Evolutionary conservation across 805 yeast genomes (phyloP).

Genomic region (Monosporozyma aerobia): DNA sequence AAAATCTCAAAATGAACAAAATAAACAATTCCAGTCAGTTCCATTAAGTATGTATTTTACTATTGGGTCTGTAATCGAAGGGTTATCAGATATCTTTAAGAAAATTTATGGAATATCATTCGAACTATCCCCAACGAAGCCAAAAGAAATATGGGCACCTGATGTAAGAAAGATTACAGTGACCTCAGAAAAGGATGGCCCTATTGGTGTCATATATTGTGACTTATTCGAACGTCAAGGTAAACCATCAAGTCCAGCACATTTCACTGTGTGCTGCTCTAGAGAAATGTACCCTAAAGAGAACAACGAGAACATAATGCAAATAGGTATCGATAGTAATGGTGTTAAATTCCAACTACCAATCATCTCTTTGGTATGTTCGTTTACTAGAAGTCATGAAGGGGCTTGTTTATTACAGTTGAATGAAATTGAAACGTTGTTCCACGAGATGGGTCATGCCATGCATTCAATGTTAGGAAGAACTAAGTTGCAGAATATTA

Average conservation of each 20-base stretch:
- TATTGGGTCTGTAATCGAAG: slow-evolving; percentile 77
- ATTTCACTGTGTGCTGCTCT: slow-evolving; percentile 93
- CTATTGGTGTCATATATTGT: slow-evolving; percentile 76
- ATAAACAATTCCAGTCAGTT: background rate
- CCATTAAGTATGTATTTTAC: slow-evolving; percentile 68
- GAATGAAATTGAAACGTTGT: slow-evolving; percentile 82
- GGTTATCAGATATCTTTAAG: slow-evolving; percentile 62
- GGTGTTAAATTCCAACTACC: slow-evolving; percentile 69
- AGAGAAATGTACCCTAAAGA: slow-evolving; percentile 59
- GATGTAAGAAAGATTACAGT: slow-evolving; percentile 81
- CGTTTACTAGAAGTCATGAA: slow-evolving; percentile 42
- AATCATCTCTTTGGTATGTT: slow-evolving; percentile 81
- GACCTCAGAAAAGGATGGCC: slow-evolving; percentile 49
- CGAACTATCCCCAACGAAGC: slow-evolving; percentile 49
- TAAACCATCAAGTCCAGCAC: slow-evolving; percentile 82
- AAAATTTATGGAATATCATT: slow-evolving; percentile 69
- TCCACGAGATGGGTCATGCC: slow-evolving; percentile 99
- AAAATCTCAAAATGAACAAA: background rate
- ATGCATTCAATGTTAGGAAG: slow-evolving; percentile 95
- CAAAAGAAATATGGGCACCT: slow-evolving; percentile 82
- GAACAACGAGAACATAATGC: slow-evolving; percentile 31
- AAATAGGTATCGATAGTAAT: slow-evolving; percentile 27
- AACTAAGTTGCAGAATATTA: slow-evolving; percentile 79
- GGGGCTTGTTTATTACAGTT: slow-evolving; percentile 53
- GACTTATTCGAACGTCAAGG: slow-evolving; percentile 75